Evolutionary conservation across 2,329 filamentous ascomycete species (phyloP).

Genomic region (Fonsecaea monophora): DNA sequence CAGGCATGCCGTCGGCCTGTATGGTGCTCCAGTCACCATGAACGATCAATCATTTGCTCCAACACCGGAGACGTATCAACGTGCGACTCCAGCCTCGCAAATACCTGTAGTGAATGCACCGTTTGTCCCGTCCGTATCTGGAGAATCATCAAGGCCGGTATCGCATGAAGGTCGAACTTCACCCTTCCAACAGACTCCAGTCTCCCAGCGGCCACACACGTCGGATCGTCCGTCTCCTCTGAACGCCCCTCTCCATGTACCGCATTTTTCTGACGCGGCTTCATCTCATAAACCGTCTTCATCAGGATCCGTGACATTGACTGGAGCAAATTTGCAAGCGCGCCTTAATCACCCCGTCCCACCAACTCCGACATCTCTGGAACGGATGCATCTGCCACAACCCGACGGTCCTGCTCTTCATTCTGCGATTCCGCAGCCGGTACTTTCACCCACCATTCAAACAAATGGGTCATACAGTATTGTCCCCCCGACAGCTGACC

Average conservation of each 20-base stretch:
- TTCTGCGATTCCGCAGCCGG: slow-evolving; percentile 1
- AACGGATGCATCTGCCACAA: slow-evolving; percentile 22
- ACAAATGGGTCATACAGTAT: slow-evolving; percentile 17
- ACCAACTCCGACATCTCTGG: slow-evolving; percentile 36
- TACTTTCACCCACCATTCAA: slow-evolving; percentile 1
- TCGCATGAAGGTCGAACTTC: slow-evolving; percentile 31
- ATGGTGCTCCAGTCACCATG: slow-evolving; percentile 5
- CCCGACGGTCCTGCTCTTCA: slow-evolving; percentile 8
- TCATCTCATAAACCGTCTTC: slow-evolving; percentile 16
- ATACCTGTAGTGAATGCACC: slow-evolving; percentile 2
- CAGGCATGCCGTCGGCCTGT: slow-evolving; percentile 7
- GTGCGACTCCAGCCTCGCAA: slow-evolving; percentile 9
- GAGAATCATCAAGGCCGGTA: slow-evolving; percentile 29
- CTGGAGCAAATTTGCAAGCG: slow-evolving; percentile 43
- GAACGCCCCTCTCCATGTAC: slow-evolving; percentile 16
- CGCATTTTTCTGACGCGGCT: slow-evolving; percentile 3
- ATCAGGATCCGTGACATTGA: slow-evolving; percentile 37
- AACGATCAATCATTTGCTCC: slow-evolving; percentile 5
- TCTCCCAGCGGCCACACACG: slow-evolving; percentile 22
- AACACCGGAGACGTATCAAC: slow-evolving; percentile 10
- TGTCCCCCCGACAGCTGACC: slow-evolving; percentile 30
- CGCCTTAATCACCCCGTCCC: slow-evolving; percentile 45
- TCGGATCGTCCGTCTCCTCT: slow-evolving; percentile 27
- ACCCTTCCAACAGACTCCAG: slow-evolving; percentile 25
- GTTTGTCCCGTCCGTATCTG: slow-evolving; percentile 22